These are phyloP conservation scores for Yamadazyma diospyri DNA, from an alignment of 1,139 yeast species.

Conservation along the genomic window DNA sequence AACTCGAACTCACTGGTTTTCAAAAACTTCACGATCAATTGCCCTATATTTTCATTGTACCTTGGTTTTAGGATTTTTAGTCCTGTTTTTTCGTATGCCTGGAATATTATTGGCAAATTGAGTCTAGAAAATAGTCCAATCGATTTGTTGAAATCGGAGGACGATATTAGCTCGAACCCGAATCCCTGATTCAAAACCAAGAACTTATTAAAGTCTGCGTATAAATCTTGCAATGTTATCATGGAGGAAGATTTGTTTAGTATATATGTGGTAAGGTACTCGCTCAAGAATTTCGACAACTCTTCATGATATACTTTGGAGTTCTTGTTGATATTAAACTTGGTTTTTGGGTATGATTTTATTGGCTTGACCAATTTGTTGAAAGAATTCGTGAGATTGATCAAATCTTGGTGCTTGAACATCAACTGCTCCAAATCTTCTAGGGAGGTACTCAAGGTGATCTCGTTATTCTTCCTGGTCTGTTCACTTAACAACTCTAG, in stretches of 20 bases:
- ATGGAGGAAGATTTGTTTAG: conserved; percentile 34
- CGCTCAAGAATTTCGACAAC: conserved; percentile 48
- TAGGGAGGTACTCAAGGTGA: conserved; percentile 63
- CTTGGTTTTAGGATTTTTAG: conserved; percentile 29
- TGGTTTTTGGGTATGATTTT: conserved; percentile 12
- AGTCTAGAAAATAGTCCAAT: conserved; percentile 28
- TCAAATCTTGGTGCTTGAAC: conserved; percentile 74
- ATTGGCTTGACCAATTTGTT: conserved; percentile 26
- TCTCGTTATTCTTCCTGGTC: conserved; percentile 57
- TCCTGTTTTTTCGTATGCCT: conserved; percentile 34
- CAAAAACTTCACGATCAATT: conserved; percentile 24
- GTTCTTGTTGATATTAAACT: conserved; percentile 26
- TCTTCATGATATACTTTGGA: conserved; percentile 37
- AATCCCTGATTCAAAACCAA: conserved; percentile 37
- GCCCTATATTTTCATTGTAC: conserved; percentile 19
- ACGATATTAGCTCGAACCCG: conserved; percentile 34
- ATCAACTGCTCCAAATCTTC: conserved; percentile 76
- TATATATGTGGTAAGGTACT: conserved; percentile 38
- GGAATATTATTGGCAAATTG: conserved; percentile 30
- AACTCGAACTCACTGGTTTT: conserved; percentile 24
- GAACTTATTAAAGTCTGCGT: conserved; percentile 41
- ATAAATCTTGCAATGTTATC: conserved; percentile 41
- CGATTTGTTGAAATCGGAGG: conserved; percentile 31
- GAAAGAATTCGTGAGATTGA: conserved; percentile 51
- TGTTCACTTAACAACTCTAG: conserved; percentile 59